Conservation (phyloP, 177 flowering plant species). For the Vitis hybrid region DNA sequence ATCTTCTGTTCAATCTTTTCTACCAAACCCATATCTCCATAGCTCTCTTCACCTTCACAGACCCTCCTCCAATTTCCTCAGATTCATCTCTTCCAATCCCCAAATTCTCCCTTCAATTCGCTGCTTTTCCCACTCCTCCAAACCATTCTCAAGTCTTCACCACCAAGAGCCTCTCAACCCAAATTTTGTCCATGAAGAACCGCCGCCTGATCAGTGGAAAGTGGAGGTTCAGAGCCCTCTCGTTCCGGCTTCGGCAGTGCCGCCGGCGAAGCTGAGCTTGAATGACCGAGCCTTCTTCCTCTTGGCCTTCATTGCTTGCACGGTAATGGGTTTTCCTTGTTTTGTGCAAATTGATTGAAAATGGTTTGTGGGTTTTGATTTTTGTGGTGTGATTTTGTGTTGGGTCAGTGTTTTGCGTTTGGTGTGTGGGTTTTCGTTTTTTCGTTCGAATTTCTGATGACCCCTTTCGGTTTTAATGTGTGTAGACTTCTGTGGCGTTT, state of each 20-base stretch:
- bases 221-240: conserved; percentile 45
- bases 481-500: conserved; percentile 83
- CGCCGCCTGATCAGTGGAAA: conserved; percentile 13
- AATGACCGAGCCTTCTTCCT: conserved; percentile 75
- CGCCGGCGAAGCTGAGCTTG: conserved; percentile 46
- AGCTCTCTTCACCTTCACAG: too few relatives aligned
- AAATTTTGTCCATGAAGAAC: too few relatives aligned
- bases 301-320: conserved; percentile 73
- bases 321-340: conserved; percentile 35
- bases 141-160: too few relatives aligned
- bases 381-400: not conserved
- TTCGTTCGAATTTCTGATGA: conserved; percentile 7
- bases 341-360: not conserved
- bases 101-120: too few relatives aligned
- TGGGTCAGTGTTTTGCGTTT: not conserved
- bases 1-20: too few relatives aligned
- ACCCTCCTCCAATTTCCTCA: too few relatives aligned
- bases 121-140: too few relatives aligned
- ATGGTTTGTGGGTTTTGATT: not conserved
- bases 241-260: conserved; percentile 23
- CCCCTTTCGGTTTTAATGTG: not conserved
- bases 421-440: not conserved
- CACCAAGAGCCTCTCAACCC: too few relatives aligned
- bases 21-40: too few relatives aligned
- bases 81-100: too few relatives aligned